Base-by-base conservation (phyloP, 345 rosid genomes). In the Eutrema heterophyllum region DNA sequence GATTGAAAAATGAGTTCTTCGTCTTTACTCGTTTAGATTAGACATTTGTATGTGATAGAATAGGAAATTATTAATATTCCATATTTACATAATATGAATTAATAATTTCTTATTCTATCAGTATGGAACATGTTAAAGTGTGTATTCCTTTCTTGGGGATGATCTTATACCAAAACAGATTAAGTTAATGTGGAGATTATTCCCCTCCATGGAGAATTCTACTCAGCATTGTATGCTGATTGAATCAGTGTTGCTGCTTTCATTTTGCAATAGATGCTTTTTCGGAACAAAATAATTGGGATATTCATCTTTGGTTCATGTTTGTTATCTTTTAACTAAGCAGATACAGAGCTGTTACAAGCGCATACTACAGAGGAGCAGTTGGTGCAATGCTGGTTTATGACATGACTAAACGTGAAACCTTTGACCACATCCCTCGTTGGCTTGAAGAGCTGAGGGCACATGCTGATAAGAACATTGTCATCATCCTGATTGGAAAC, bases 331-430 rank as follows among this genome's bases (percentile, higher is more conserved):
- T 21, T 21, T 21, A 21, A 21, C 41, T 35, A 29, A 69, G 60
- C 84, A 89, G 96, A 55, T 89, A 89, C 68, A 84, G 94, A 79
- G 94, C 97, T 1, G 97, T 91, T 35, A 91, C 97, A 26, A 91
- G 94, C 64, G 94, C 97, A 39, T 88, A 87, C 65, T 91, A 91
- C 67, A 82, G 97, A 68, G 97, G 97, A 39, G 94, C 97, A 33
- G 92, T 91, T n/a, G 97, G 97, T 49, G 97, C 97, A 29, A 88
- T 91, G 90, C 77, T 91, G 52, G 94, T 91, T 29, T 91, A 86
- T 1, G 97, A 91, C 64, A 84, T 88, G 52, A 81, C 89, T 5
- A 91, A 87, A 49, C 88, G 88, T 0, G 89, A 86, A 59, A 85
- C 92, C 46, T 90, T 90, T 43, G 97, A 90, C 16, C 97, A 90